phyloP scores from a whole-genome alignment of 2,329 filamentous ascomycete species.

The Sporothrix humicola region DNA sequence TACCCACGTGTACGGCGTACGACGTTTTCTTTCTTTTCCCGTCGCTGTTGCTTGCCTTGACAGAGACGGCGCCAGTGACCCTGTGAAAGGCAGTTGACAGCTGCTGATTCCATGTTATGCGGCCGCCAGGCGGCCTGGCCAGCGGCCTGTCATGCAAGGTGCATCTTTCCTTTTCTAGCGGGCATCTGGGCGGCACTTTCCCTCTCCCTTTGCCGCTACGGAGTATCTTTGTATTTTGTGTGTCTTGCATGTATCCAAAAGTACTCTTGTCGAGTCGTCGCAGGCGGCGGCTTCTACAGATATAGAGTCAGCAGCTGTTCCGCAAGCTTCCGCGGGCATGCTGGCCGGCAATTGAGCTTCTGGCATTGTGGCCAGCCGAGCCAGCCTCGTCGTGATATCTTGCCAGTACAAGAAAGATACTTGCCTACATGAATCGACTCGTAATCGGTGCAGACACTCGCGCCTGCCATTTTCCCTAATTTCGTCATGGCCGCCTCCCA shows the following conservation, averaged over 20 bases:
- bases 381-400: neutral
- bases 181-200: neutral
- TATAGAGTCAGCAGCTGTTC: neutral
- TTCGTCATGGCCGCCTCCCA: conserved; percentile 14
- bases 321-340: neutral
- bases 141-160: neutral
- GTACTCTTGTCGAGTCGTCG: neutral
- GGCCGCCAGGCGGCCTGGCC: neutral
- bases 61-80: no score
- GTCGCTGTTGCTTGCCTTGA: no score
- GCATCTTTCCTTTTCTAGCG: neutral
- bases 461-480: conserved; percentile 15
- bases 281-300: conserved; percentile 5
- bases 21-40: no score
- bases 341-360: neutral
- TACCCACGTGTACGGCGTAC: conserved; percentile 5
- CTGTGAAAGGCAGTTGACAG: neutral
- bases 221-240: neutral
- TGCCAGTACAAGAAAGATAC: neutral
- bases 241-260: neutral
- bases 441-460: neutral
- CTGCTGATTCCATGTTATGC: neutral
- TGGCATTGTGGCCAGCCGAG: neutral
- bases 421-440: no score
- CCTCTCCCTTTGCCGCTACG: neutral